These are phyloP conservation scores for Gynandropsis gynandra DNA, from an alignment of 345 rosid genomes.

Conservation along the genomic window DNA sequence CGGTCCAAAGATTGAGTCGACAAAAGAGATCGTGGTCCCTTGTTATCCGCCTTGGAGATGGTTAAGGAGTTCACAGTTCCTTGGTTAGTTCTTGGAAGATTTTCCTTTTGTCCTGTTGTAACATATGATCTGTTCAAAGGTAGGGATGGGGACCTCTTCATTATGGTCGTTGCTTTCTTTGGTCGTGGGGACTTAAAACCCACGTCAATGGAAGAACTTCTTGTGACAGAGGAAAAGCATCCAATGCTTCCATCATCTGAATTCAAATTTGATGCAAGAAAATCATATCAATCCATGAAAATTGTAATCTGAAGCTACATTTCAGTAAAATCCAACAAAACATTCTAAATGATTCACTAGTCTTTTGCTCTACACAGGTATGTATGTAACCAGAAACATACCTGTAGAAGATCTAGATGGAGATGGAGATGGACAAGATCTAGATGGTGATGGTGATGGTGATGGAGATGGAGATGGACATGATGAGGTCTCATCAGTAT, in stretches of 20 bases:
- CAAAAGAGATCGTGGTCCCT: slow-evolving; percentile 26
- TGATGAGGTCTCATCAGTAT: slow-evolving; percentile 39
- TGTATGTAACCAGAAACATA: too few relatives aligned
- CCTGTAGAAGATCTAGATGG: slow-evolving; percentile 29
- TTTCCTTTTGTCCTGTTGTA: slow-evolving; percentile 29
- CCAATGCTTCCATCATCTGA: slow-evolving; percentile 49
- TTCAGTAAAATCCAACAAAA: not conserved
- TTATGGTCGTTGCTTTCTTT: slow-evolving; percentile 44
- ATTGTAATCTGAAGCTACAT: not conserved
- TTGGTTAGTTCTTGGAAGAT: slow-evolving; percentile 21
- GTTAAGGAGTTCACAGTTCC: slow-evolving; percentile 24
- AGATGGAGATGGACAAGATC: slow-evolving; percentile 8
- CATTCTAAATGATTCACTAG: not conserved
- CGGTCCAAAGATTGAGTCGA: slow-evolving; percentile 15
- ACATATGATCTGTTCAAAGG: slow-evolving; percentile 29
- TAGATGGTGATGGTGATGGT: slow-evolving; percentile 18
- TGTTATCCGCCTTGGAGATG: slow-evolving; percentile 22
- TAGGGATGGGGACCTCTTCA: slow-evolving; percentile 50
- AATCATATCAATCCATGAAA: not conserved
- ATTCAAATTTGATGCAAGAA: slow-evolving; percentile 9
- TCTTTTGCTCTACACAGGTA: too few relatives aligned
- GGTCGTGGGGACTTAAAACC: slow-evolving; percentile 35
- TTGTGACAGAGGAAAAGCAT: slow-evolving; percentile 39
- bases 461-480: slow-evolving; percentile 32
- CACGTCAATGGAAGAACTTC: slow-evolving; percentile 38